Percentiles rank a stretch among this genome's conserved stretches.
Conservation (phyloP, 805 yeast species). For the Yamadazyma scolyti region DNA sequence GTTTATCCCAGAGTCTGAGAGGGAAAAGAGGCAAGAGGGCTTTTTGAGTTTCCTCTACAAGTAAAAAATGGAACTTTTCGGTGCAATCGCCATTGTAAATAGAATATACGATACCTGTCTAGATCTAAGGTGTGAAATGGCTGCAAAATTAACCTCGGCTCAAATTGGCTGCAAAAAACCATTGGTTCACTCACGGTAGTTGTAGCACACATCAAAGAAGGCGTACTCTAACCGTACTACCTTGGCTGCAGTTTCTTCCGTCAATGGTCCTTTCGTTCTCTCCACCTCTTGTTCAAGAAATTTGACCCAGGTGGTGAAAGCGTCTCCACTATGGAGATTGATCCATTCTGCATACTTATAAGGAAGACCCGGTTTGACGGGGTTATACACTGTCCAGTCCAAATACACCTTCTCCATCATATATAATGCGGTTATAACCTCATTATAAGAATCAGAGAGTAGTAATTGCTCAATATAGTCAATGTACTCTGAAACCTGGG, state of each 20-base stretch:
- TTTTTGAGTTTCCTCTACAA: slow-evolving; percentile 59
- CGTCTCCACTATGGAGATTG: slow-evolving; percentile 46
- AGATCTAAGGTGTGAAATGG: slow-evolving; percentile 56
- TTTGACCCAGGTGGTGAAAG: slow-evolving; percentile 45
- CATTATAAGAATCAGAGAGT: slow-evolving; percentile 29
- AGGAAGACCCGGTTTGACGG: slow-evolving; percentile 13
- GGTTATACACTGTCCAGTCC: slow-evolving; percentile 46
- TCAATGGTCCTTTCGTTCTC: slow-evolving; percentile 28
- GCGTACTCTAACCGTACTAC: slow-evolving; percentile 39
- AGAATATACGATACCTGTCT: not conserved
- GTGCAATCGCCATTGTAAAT: slow-evolving; percentile 49
- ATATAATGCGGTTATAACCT: slow-evolving; percentile 41
- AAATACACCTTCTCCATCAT: slow-evolving; percentile 50
- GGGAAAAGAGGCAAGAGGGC: slow-evolving; percentile 59
- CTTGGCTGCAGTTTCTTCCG: too few species aligned
- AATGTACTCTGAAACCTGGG: slow-evolving; percentile 36
- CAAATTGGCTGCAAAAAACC: too few species aligned
- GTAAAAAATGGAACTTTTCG: slow-evolving; percentile 25
- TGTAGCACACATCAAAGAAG: slow-evolving; percentile 48
- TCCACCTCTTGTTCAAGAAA: slow-evolving; percentile 44
- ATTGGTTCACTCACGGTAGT: slow-evolving; percentile 14
- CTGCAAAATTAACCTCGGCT: slow-evolving; percentile 60
- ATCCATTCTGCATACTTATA: slow-evolving; percentile 53
- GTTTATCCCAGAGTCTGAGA: slow-evolving; percentile 67
- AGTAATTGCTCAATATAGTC: slow-evolving; percentile 28